Conservation (phyloP, 208 protist genomes). For the Acanthamoeba rhysodes region DNA sequence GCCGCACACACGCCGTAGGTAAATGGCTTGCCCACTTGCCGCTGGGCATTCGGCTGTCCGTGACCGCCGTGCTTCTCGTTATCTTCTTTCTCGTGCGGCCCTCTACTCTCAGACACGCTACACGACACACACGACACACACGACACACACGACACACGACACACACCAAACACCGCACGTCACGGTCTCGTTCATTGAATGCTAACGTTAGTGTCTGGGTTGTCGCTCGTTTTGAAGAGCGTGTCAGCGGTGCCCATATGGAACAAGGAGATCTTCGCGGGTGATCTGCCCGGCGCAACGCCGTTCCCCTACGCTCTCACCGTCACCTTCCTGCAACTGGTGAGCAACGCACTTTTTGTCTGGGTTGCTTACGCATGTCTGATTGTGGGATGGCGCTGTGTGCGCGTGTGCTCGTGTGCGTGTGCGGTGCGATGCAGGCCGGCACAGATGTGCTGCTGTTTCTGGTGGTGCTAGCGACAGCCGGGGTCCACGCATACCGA, state of each 20-base stretch:
- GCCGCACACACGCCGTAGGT: background rate
- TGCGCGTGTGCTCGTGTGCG: background rate
- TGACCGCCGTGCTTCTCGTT: background rate
- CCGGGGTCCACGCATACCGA: background rate
- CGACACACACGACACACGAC: too few relatives aligned
- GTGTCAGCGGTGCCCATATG: slow-evolving; percentile 8
- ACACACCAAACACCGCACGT: too few relatives aligned
- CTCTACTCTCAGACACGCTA: too few relatives aligned
- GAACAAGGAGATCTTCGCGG: slow-evolving; percentile 51
- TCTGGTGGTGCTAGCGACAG: background rate
- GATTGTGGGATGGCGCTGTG: too few relatives aligned
- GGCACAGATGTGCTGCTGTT: slow-evolving; percentile 36
- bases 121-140: too few relatives aligned
- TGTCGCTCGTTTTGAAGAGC: background rate
- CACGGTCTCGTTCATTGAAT: background rate
- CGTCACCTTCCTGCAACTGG: slow-evolving; percentile 51
- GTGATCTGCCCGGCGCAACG: background rate
- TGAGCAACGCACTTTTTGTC: background rate
- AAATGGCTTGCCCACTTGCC: slow-evolving; percentile 42
- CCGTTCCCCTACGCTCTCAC: slow-evolving; percentile 50
- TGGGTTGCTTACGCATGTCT: too few relatives aligned
- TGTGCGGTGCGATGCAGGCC: background rate
- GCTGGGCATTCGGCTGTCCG: background rate
- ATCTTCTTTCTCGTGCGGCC: slow-evolving; percentile 17
- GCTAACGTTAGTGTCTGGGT: background rate